Evolutionary conservation across 2,329 filamentous ascomycete species (phyloP), one percentile per base, ranked within the genome.

Genomic region (Sclerotinia spermophila): DNA sequence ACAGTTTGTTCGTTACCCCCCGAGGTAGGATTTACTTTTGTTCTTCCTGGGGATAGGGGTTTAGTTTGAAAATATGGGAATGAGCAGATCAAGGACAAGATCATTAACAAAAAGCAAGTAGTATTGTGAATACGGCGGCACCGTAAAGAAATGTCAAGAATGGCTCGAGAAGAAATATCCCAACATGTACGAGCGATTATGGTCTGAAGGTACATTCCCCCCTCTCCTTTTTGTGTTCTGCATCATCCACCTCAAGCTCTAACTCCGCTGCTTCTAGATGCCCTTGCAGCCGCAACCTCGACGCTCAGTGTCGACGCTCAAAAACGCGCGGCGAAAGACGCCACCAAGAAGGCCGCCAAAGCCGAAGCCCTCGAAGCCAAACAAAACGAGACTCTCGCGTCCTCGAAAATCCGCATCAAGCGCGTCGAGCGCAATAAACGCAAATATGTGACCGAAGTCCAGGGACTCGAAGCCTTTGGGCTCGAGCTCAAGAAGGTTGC

Each of bases 41-140:
- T 11, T 45, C n/a, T 17, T 48, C n/a, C 27, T 53, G 48, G 24
- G 64, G 38, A 13, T 21, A 53, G 30, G 7, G 24, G 45, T 10
- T 38, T 27, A 15, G 17, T 6, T 2, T 40, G 24, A 13, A 8
- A 24, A 27, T 1, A 3, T 35, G 24, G 40, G 30, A 38, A 19
- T 19, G 40, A 13, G 13, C 10, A n/a, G 33, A 62, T 30, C 38
- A n/a, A 38, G 33, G 21, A 38, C 35, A 24, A 40, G n/a, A 64
- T 53, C 30, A 30, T 62, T 69, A 33, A 60, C 17, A 30, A 7
- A 30, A 24, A 71, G 73, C 71, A 78, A 82, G 76, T 83, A 98
- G 96, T 99, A 97, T 84, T 99, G 96, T 85, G 96, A 99, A 83
- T 98, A 97, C 82, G 96, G 96, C 79, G 95, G 94, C 75, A 98